Evolutionary conservation across 2,329 filamentous ascomycete species (phyloP).

Genomic region (Aspergillus sp.): DNA sequence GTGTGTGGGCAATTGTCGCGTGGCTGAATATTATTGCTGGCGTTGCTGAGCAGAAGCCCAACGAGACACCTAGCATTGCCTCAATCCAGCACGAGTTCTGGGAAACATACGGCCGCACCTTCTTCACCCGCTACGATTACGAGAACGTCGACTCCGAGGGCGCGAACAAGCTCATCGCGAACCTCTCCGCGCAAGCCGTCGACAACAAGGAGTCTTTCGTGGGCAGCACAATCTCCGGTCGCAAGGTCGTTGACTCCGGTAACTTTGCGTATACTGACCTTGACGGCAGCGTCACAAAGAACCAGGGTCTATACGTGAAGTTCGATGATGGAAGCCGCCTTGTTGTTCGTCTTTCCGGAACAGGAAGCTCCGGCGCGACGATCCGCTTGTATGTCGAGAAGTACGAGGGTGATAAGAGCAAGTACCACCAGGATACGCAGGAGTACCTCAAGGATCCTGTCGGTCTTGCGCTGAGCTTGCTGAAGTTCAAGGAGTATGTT

Average conservation of each 20-base stretch:
- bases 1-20: slow-evolving; percentile 93
- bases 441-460: slow-evolving; percentile 93
- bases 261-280: slow-evolving; percentile 99
- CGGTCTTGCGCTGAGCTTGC: slow-evolving; percentile 77
- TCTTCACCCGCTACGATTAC: slow-evolving; percentile 99
- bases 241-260: slow-evolving; percentile 85
- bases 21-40: slow-evolving; percentile 99
- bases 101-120: slow-evolving; percentile 92
- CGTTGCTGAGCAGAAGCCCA: slow-evolving; percentile 79
- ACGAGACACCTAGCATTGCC: slow-evolving; percentile 85
- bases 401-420: slow-evolving; percentile 80
- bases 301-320: slow-evolving; percentile 93
- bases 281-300: slow-evolving; percentile 93
- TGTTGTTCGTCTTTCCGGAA: slow-evolving; percentile 92
- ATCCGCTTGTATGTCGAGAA: slow-evolving; percentile 98
- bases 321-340: slow-evolving; percentile 95
- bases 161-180: slow-evolving; percentile 85
- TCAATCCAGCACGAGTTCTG: slow-evolving; percentile 98
- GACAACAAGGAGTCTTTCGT: slow-evolving; percentile 74
- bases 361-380: slow-evolving; percentile 91
- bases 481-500: slow-evolving; percentile 93
- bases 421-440: slow-evolving; percentile 82
- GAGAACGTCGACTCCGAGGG: slow-evolving; percentile 91
- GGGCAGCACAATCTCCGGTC: slow-evolving; percentile 78
- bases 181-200: slow-evolving; percentile 80